Conservation (phyloP, 164 flowering plant genomes). For the Litsea cubeba region DNA sequence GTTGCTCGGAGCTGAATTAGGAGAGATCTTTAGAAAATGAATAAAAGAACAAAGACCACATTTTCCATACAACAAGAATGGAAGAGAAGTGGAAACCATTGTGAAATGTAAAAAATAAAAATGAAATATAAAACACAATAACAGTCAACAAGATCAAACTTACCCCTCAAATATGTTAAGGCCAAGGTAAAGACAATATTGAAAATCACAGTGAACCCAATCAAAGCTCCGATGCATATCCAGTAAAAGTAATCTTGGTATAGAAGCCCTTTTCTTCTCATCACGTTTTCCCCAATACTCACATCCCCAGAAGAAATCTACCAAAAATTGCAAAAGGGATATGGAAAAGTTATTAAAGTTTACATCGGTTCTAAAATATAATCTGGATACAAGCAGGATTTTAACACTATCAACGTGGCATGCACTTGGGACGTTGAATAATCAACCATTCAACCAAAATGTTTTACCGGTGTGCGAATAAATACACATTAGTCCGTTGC, state of each 20-base stretch:
- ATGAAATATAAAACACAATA: too few relatives aligned
- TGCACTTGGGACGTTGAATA: too few relatives aligned
- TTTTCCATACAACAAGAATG: not conserved
- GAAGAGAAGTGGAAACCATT: not conserved
- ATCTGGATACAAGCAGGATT: too few relatives aligned
- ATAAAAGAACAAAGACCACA: not conserved
- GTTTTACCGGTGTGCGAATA: too few relatives aligned
- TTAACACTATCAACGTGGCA: too few relatives aligned
- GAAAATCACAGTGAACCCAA: slow-evolving; percentile 37
- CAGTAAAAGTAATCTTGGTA: slow-evolving; percentile 40
- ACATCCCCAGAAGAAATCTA: slow-evolving; percentile 24
- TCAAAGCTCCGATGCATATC: slow-evolving; percentile 43
- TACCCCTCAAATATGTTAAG: slow-evolving; percentile 38
- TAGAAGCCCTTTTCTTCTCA: slow-evolving; percentile 27
- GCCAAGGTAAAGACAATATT: slow-evolving; percentile 44
- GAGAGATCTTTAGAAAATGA: not conserved
- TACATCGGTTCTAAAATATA: too few relatives aligned
- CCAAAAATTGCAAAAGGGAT: not conserved
- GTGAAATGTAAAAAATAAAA: not conserved
- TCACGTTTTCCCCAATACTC: slow-evolving; percentile 25
- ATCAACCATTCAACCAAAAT: too few relatives aligned
- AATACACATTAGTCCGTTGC: too few relatives aligned
- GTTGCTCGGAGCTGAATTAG: slow-evolving; percentile 26
- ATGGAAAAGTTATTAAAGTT: too few relatives aligned
- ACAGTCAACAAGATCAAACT: slow-evolving; percentile 6